These are phyloP conservation scores for Aspergillus conjunctus DNA, from an alignment of 495 filamentous ascomycete genomes.

Conservation along the genomic window DNA sequence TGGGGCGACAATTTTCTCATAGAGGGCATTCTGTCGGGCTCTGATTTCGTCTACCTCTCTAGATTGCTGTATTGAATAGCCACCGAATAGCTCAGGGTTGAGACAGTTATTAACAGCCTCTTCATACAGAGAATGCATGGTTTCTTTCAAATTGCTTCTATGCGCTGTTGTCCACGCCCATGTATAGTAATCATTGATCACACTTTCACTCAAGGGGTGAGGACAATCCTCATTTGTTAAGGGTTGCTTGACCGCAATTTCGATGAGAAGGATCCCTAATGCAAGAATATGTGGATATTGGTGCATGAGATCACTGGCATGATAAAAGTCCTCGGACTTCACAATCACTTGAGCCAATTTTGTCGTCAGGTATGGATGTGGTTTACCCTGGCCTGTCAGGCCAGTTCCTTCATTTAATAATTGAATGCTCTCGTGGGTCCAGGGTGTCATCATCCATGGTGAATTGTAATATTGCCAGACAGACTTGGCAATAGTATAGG, in stretches of 20 bases:
- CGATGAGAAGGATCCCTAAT: conserved; percentile 6
- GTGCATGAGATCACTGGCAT: not conserved
- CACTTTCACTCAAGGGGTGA: not conserved
- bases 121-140: not conserved
- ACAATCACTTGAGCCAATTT: not conserved
- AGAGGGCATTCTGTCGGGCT: not conserved
- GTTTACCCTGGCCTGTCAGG: not conserved
- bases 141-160: not conserved
- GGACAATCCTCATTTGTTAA: not conserved
- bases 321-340: not conserved
- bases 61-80: not conserved
- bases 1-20: conserved; percentile 3
- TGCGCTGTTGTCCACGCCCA: conserved; percentile 10
- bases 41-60: not conserved
- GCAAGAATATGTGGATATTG: conserved; percentile 5
- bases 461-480: conserved; percentile 29
- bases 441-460: conserved; percentile 22
- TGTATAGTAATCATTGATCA: conserved; percentile 6
- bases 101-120: conserved; percentile 8
- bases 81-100: conserved; percentile 1
- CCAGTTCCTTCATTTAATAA: not conserved
- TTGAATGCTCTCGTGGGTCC: conserved; percentile 25
- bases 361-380: conserved; percentile 3
- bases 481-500: conserved; percentile 25
- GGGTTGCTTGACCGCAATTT: conserved; percentile 2